Evolutionary conservation across 495 filamentous ascomycete genomes (phyloP).

Genomic region (Penicillium crystallinum): DNA sequence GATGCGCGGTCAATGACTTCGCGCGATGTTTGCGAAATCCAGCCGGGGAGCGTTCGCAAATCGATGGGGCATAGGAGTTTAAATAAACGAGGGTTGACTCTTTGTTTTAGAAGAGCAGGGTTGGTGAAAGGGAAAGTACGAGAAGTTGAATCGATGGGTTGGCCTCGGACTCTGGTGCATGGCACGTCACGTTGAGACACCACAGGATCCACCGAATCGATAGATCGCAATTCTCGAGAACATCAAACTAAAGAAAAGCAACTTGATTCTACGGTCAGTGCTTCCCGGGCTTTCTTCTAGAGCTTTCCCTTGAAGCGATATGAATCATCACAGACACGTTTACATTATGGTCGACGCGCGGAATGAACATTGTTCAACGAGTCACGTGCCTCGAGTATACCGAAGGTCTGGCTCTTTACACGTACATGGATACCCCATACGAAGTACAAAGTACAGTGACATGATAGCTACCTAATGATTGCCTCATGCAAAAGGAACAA

Average conservation of each 20-base stretch:
- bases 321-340: not conserved
- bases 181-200: constrained; percentile 18
- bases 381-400: not conserved
- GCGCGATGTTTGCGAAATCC: not conserved
- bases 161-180: constrained; percentile 4
- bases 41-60: not conserved
- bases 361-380: not conserved
- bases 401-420: not conserved
- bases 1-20: not conserved
- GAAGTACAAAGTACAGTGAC: no score
- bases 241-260: not conserved
- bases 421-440: no score
- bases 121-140: not conserved
- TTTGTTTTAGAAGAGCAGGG: not conserved
- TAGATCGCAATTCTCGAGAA: constrained; percentile 3
- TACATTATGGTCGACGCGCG: not conserved
- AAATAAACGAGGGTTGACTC: not conserved
- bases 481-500: not conserved
- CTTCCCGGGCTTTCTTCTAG: no score
- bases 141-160: constrained; percentile 5
- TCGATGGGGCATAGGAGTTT: not conserved
- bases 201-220: constrained; percentile 16
- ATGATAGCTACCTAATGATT: no score
- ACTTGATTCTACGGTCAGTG: no score
- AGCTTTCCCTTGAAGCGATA: not conserved